Conservation (phyloP, 306 rosid genomes). For the Mucuna pruriens region DNA sequence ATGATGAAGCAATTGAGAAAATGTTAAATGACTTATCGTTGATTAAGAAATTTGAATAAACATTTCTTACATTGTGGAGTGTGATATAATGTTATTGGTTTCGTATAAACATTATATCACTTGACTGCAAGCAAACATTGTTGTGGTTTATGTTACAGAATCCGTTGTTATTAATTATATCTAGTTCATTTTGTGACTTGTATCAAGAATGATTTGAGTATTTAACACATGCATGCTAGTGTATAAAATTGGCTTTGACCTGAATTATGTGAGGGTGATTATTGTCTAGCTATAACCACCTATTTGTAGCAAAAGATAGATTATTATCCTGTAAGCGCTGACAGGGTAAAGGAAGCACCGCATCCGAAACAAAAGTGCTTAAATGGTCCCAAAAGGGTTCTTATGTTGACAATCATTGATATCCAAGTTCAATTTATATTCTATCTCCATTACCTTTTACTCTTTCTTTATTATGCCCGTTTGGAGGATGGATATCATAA, state of each 20-base stretch:
- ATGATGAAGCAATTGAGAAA: slow-evolving; percentile 93
- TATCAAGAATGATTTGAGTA: neutral
- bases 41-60: slow-evolving; percentile 87
- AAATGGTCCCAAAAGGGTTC: too few species aligned
- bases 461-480: too few species aligned
- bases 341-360: neutral
- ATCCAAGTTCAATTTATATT: too few species aligned
- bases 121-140: slow-evolving; percentile 12
- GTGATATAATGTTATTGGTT: neutral
- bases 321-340: neutral
- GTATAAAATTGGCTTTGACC: neutral
- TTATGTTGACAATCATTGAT: too few species aligned
- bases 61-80: neutral
- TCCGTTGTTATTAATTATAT: neutral
- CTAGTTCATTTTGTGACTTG: neutral
- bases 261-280: neutral
- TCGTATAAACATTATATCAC: neutral
- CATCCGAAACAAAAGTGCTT: too few species aligned
- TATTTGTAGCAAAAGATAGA: neutral
- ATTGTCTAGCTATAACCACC: neutral
- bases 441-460: too few species aligned
- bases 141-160: slow-evolving; percentile 13
- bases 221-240: neutral
- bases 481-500: too few species aligned
- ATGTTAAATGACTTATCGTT: slow-evolving; percentile 86